A percentile compares a stretch with the other conserved stretches of the same genome.
phyloP scores from a whole-genome alignment of 257 asterid genomes.

The Solanum chilense region DNA sequence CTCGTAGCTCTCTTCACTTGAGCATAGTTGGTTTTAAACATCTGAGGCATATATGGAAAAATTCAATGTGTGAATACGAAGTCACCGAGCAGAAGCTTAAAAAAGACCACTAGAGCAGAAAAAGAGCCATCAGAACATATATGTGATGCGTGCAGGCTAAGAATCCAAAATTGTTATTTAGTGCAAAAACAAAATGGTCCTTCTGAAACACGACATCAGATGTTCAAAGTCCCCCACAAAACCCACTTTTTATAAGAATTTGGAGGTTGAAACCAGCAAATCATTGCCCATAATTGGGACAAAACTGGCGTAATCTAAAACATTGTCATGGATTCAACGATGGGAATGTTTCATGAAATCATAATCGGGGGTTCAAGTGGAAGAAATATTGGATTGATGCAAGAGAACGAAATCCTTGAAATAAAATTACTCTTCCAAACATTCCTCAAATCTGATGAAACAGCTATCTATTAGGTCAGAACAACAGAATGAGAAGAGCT shows the following conservation, averaged over 20 bases:
- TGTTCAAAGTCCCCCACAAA: not conserved
- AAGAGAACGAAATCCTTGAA: not conserved
- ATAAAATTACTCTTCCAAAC: not conserved
- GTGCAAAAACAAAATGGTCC: not conserved
- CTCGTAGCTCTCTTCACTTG: slow-evolving; percentile 12
- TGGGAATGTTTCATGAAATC: not conserved
- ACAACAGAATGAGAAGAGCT: slow-evolving; percentile 12
- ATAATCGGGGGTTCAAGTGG: not conserved
- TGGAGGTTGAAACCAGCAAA: not conserved
- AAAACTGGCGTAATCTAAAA: not conserved
- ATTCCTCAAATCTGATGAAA: not conserved
- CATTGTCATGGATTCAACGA: not conserved
- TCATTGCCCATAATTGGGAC: not conserved
- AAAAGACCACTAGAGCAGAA: not conserved
- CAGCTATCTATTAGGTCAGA: not conserved
- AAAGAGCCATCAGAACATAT: not conserved
- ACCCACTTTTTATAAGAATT: not conserved
- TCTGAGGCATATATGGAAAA: slow-evolving; percentile 19
- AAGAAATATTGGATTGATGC: not conserved
- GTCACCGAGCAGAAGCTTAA: not conserved
- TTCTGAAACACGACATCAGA: not conserved
- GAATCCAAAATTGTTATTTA: not conserved
- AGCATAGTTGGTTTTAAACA: slow-evolving; percentile 22
- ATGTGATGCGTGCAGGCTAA: not conserved
- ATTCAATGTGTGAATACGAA: not conserved